These are phyloP conservation scores for Scutellaria minor DNA, from an alignment of 257 asterid genomes.

Conservation along the genomic window DNA sequence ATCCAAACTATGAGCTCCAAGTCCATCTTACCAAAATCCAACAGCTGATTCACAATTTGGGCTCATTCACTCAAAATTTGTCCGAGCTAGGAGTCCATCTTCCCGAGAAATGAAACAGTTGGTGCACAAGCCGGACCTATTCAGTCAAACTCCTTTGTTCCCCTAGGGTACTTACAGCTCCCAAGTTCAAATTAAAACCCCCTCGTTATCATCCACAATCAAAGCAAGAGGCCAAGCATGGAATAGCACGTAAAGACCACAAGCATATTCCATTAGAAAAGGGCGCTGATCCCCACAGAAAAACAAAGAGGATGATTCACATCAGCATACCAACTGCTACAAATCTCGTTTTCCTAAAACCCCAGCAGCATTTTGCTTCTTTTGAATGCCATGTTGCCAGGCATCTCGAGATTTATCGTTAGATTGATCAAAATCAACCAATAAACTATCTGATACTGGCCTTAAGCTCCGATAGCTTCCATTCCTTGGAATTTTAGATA, in stretches of 20 bases:
- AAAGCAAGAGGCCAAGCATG: conserved; percentile 28
- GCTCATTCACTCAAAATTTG: conserved; percentile 7
- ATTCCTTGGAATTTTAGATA: conserved; percentile 52
- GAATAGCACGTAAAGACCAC: not conserved
- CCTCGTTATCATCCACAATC: conserved; percentile 20
- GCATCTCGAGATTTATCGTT: conserved; percentile 73
- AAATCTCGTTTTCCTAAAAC: conserved; percentile 54
- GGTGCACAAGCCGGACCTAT: conserved; percentile 14
- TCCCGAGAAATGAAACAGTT: conserved; percentile 21
- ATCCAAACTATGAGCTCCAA: conserved; percentile 21
- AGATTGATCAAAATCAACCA: conserved; percentile 70
- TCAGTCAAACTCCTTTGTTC: conserved; percentile 1
- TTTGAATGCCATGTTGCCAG: conserved; percentile 63
- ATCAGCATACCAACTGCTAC: conserved; percentile 39
- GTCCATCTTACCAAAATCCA: conserved; percentile 21
- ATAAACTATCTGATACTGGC: conserved; percentile 58
- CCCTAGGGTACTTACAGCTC: conserved; percentile 9
- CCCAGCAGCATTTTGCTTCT: conserved; percentile 40
- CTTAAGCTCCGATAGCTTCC: conserved; percentile 67
- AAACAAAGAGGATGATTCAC: conserved; percentile 21
- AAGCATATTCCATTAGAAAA: conserved; percentile 25
- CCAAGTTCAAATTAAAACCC: conserved; percentile 22
- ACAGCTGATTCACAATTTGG: conserved; percentile 9
- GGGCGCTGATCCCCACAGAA: conserved; percentile 18
- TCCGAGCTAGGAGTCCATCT: conserved; percentile 10